Evolutionary conservation across 2,329 filamentous ascomycete species (phyloP).

Genomic region (Fusarium circinatum): DNA sequence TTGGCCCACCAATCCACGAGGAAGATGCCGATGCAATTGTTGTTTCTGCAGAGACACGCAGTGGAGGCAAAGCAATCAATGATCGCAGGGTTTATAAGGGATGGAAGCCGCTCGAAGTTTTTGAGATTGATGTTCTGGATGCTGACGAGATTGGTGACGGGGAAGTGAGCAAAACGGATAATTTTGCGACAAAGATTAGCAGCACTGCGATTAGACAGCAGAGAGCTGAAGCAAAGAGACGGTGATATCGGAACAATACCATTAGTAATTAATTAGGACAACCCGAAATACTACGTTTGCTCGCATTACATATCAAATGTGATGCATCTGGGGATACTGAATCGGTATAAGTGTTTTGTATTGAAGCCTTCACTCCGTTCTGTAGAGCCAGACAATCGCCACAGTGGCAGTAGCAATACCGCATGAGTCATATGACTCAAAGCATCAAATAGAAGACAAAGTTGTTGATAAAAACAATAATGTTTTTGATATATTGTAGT

Average conservation of each 20-base stretch:
- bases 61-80: constrained; percentile 87
- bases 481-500: not conserved
- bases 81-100: constrained; percentile 79
- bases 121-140: constrained; percentile 90
- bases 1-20: constrained; percentile 89
- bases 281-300: rapidly evolving
- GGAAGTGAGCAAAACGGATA: constrained; percentile 57
- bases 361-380: not conserved
- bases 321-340: not conserved
- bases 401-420: not conserved
- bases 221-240: not conserved
- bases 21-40: constrained; percentile 82
- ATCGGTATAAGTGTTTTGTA: not conserved
- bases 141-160: constrained; percentile 54
- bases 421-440: not conserved
- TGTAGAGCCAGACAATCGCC: not conserved
- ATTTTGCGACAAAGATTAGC: constrained; percentile 71
- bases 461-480: too few species aligned
- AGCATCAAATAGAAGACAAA: too few species aligned
- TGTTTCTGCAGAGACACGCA: constrained; percentile 87
- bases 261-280: not conserved
- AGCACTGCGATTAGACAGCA: constrained; percentile 59
- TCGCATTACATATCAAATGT: not conserved
- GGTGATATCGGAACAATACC: not conserved
- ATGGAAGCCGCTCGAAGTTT: constrained; percentile 80